Evolutionary conservation across 1,284 basidiomycete species (phyloP).

Genomic region (Puccinia sorghi): DNA sequence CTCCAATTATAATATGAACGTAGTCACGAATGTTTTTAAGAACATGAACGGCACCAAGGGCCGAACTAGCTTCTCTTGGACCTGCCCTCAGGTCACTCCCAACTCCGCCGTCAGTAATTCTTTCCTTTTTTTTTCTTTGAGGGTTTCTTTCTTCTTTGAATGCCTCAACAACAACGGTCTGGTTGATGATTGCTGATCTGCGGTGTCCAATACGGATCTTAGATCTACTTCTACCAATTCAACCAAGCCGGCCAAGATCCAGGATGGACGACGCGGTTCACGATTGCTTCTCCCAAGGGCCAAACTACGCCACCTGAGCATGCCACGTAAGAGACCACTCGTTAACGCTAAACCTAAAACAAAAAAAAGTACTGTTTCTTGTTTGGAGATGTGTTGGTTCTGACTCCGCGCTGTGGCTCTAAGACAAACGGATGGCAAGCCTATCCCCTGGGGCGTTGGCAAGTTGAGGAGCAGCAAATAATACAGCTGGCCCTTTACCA

Average conservation of each 20-base stretch:
- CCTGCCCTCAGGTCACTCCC: slow-evolving; percentile 72
- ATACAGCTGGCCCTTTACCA: background rate
- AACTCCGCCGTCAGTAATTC: slow-evolving; percentile 67
- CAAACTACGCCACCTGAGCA: slow-evolving; percentile 61
- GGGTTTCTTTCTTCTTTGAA: too few species aligned
- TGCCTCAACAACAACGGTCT: background rate
- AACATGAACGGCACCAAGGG: slow-evolving; percentile 65
- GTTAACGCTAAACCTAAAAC: background rate
- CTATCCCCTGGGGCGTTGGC: slow-evolving; percentile 72
- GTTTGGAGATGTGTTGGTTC: too few species aligned
- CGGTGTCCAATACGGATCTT: background rate
- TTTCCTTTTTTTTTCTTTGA: background rate
- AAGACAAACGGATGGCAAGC: background rate
- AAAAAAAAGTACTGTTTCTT: too few species aligned
- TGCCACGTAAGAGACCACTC: background rate
- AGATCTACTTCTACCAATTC: slow-evolving; percentile 56
- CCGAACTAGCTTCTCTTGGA: slow-evolving; percentile 62
- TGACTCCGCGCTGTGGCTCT: too few species aligned
- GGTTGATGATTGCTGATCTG: background rate
- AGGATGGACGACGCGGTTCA: slow-evolving; percentile 77
- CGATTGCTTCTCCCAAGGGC: slow-evolving; percentile 67
- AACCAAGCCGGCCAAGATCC: slow-evolving; percentile 57
- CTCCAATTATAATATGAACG: slow-evolving; percentile 69
- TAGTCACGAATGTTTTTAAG: slow-evolving; percentile 68
- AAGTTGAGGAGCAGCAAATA: slow-evolving; percentile 59